Evolutionary conservation across 768 basidiomycete genomes (phyloP).

Genomic region (Obba rivulosa): DNA sequence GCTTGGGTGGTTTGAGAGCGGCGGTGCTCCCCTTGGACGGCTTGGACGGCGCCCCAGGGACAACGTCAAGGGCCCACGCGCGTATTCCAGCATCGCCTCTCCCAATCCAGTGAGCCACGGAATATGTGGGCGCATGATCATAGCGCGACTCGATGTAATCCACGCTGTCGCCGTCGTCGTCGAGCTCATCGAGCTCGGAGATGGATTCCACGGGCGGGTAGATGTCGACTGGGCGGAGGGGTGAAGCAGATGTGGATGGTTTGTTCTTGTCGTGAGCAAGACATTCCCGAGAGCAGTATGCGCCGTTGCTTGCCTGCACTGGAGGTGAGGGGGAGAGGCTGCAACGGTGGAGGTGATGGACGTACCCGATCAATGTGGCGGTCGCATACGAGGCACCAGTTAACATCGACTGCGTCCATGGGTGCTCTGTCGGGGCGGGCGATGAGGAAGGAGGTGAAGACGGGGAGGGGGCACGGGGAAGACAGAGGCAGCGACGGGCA

Average conservation of each 20-base stretch:
- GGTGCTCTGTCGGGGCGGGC: slow-evolving; percentile 5
- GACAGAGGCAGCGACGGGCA: slow-evolving; percentile 8
- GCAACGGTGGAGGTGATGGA: slow-evolving; percentile 1
- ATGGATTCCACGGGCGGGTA: slow-evolving; percentile 5
- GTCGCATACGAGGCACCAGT: slow-evolving; percentile 69
- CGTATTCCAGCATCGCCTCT: slow-evolving; percentile 39
- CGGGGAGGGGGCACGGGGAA: slow-evolving; percentile 11
- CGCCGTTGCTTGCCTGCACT: slow-evolving; percentile 28
- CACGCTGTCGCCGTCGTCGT: slow-evolving; percentile 3
- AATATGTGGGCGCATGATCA: not conserved
- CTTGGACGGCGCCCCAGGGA: slow-evolving; percentile 15
- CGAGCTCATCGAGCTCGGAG: slow-evolving; percentile 5
- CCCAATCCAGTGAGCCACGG: slow-evolving; percentile 27
- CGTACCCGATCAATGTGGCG: slow-evolving; percentile 46
- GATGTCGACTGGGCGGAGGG: slow-evolving; percentile 11
- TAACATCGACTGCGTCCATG: slow-evolving; percentile 49
- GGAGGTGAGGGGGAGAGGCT: slow-evolving; percentile 17
- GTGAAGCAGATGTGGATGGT: slow-evolving; percentile 8
- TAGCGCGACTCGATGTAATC: not conserved
- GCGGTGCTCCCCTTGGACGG: not conserved
- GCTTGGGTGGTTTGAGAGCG: slow-evolving; percentile 8
- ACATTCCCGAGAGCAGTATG: slow-evolving; percentile 54
- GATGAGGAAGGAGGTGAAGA: slow-evolving; percentile 16
- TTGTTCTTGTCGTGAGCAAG: slow-evolving; percentile 24
- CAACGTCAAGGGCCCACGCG: slow-evolving; percentile 31